Evolutionary conservation across 768 basidiomycete genomes (phyloP), one percentile per base, ranked within the genome.

Genomic region (Amanita subjunquillea): DNA sequence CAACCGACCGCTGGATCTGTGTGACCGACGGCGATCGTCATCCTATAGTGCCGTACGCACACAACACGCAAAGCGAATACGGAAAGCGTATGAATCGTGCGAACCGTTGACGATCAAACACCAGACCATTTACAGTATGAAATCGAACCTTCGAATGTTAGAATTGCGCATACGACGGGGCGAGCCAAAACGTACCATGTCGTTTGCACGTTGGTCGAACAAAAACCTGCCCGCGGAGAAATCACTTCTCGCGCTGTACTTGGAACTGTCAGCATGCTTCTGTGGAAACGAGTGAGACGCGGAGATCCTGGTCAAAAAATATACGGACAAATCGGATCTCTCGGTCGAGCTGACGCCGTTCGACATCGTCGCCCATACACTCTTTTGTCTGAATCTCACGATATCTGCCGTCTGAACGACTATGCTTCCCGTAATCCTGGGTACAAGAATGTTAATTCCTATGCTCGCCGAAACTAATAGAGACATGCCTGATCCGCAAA

Each of bases 61-160:
- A 9, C 32, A 32, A 32, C 17, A 17, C 17, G 17, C 17, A 17
- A 32, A 29, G 32, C 32, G 32, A 32, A 32, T 32, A 9, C 32
- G 32, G 4, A 12, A 12, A 12, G 15, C 6, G 25, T n/a, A 13
- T 38, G 23, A 10, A 29, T 20, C 6, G 36, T 39, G 17, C 27
- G 15, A 49, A 40, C 22, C 49, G 17, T 34, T 13, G 34, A 34
- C 10, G 10, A 13, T 13, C 34, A 34, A 13, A 34, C 4, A 34
- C 34, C 20, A 43, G 20, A 40, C 27, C 49, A 42, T 13, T 13
- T 51, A 10, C 41, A 53, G 51, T 37, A 32, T n/a, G 46, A 41
- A 46, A 30, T 45, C 42, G 37, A 32, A 51, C 39, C 55, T 55
- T 55, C 34, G 50, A 48, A 55, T 46, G 55, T 55, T 52, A 55